phyloP scores from a whole-genome alignment of 768 basidiomycete species.

The Mycena polygramma region DNA sequence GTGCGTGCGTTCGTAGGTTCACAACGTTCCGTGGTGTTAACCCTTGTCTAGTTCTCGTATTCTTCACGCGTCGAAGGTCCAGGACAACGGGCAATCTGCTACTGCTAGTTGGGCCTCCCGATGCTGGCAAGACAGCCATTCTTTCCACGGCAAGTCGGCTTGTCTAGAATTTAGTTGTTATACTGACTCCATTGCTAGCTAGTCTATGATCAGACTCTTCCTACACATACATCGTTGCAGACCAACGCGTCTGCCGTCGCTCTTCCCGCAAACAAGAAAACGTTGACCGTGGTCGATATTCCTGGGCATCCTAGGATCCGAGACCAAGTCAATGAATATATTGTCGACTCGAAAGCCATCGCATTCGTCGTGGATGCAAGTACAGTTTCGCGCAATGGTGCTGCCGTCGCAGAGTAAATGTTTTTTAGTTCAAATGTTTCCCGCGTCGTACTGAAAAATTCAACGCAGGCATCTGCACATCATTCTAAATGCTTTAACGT shows the following conservation, averaged over 20 bases:
- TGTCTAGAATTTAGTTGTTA: neutral
- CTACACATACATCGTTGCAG: constrained; percentile 85
- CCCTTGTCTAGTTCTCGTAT: constrained; percentile 55
- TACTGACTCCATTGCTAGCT: constrained; percentile 58
- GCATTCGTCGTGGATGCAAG: constrained; percentile 87
- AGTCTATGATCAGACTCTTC: constrained; percentile 70
- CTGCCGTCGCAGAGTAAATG: constrained; percentile 83
- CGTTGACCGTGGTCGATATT: constrained; percentile 74
- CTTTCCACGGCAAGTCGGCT: constrained; percentile 69
- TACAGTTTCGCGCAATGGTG: constrained; percentile 80
- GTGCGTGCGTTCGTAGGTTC: constrained; percentile 48
- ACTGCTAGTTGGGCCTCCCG: constrained; percentile 81
- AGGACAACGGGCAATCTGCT: constrained; percentile 68
- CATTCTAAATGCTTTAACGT: constrained; percentile 76
- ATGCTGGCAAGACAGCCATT: constrained; percentile 87
- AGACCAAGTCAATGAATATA: constrained; percentile 76
- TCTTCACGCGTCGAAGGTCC: constrained; percentile 59
- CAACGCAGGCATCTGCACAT: constrained; percentile 76
- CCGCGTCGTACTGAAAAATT: constrained; percentile 17
- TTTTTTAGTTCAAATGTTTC: constrained; percentile 37
- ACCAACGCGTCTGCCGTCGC: constrained; percentile 67
- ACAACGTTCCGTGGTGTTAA: constrained; percentile 13
- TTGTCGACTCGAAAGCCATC: constrained; percentile 72
- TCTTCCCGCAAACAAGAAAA: constrained; percentile 57
- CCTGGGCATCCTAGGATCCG: constrained; percentile 90